phyloP scores from a whole-genome alignment of 78 protist species.

The Neovahlkampfia damariscottae region DNA sequence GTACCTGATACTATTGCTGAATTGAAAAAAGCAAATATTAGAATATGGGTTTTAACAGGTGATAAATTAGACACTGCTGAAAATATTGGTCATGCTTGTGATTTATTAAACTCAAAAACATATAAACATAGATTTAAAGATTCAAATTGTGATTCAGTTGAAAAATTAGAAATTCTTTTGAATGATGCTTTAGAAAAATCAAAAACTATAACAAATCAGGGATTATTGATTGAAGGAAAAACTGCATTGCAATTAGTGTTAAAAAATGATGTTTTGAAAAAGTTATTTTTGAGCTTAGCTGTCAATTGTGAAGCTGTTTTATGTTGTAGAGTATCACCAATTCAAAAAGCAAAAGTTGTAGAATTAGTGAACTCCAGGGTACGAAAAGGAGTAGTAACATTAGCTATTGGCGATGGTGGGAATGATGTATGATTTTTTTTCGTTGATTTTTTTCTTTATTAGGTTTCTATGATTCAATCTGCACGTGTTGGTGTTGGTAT shows the following conservation, averaged over 20 bases:
- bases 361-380: too few species aligned
- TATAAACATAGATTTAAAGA: not conserved
- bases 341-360: conserved; percentile 10
- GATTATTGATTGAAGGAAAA: not conserved
- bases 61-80: conserved; percentile 96
- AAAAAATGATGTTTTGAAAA: not conserved
- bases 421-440: too few species aligned
- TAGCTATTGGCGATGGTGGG: conserved; percentile 85
- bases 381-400: not conserved
- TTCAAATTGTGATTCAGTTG: not conserved
- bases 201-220: not conserved
- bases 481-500: conserved; percentile 69
- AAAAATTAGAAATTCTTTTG: not conserved
- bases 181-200: not conserved
- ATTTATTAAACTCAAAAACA: conserved; percentile 26
- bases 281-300: not conserved
- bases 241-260: conserved; percentile 1
- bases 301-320: conserved; percentile 29
- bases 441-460: too few species aligned
- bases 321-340: conserved; percentile 7
- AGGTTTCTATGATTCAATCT: conserved; percentile 72
- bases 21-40: conserved; percentile 55
- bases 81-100: conserved; percentile 73
- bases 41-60: conserved; percentile 95
- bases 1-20: conserved; percentile 55